Percentiles rank a stretch among this genome's conserved stretches.
phyloP scores from a whole-genome alignment of 2,329 filamentous ascomycete genomes.

The Hymenoscyphus occultus region DNA sequence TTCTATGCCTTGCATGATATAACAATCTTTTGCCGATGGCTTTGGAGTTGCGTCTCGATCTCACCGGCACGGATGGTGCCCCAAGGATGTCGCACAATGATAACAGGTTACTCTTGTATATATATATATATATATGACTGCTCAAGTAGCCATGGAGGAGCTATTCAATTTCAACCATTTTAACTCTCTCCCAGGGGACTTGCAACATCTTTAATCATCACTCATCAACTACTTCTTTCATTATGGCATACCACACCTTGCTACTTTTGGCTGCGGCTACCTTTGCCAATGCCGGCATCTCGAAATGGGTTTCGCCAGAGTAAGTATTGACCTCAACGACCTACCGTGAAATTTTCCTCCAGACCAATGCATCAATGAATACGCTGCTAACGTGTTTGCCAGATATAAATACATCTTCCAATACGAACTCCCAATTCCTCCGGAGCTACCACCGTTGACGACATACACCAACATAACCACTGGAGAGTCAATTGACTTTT shows the following conservation, averaged over 20 bases:
- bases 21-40: not conserved
- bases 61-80: not conserved
- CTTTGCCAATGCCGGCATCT: not conserved
- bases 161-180: not conserved
- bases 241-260: not conserved
- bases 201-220: not conserved
- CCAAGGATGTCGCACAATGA: not conserved
- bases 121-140: slow-evolving; percentile 4
- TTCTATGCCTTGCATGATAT: not conserved
- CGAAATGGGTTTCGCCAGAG: slow-evolving; percentile 6
- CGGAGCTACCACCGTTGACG: slow-evolving; percentile 11
- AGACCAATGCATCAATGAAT: not conserved
- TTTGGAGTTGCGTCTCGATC: not conserved
- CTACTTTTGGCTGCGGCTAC: slow-evolving; percentile 34
- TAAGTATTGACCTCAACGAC: not conserved
- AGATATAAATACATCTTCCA: slow-evolving; percentile 29
- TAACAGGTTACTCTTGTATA: not conserved
- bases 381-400: not conserved
- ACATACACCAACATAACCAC: slow-evolving; percentile 22
- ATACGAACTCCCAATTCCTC: slow-evolving; percentile 23
- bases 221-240: not conserved
- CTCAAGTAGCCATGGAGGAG: not conserved
- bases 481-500: slow-evolving; percentile 42
- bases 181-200: not conserved
- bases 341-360: too few relatives aligned